Percentiles rank a stretch among this genome's conserved stretches.
phyloP scores from a whole-genome alignment of 2,329 filamentous ascomycete genomes.

The Plectosphaerella plurivora region DNA sequence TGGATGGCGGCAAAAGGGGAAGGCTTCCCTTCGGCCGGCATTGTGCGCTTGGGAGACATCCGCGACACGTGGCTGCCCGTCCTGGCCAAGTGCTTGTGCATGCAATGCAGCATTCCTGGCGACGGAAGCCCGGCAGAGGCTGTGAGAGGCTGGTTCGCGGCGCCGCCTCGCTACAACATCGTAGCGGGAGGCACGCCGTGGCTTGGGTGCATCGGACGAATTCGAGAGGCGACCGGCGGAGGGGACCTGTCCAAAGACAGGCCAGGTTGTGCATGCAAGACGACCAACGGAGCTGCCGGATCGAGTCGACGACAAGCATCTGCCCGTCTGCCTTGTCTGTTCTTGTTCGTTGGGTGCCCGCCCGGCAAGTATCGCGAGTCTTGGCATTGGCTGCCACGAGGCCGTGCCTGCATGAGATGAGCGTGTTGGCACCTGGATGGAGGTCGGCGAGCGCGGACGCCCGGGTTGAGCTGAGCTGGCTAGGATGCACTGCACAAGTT shows the following conservation, averaged over 20 bases:
- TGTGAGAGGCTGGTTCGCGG: not conserved
- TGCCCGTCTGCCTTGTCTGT: no score
- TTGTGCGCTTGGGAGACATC: not conserved
- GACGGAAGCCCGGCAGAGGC: not conserved
- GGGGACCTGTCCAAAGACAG: no score
- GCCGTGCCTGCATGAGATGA: no score
- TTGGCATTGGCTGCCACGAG: no score
- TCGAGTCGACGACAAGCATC: no score
- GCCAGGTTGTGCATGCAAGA: not conserved
- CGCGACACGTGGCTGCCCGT: not conserved
- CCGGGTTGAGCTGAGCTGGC: no score
- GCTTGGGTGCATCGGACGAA: not conserved
- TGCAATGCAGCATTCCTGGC: not conserved
- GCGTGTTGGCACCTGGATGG: no score
- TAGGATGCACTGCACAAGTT: no score
- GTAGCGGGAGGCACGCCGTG: not conserved
- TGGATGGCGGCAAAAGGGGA: not conserved
- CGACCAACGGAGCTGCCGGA: no score
- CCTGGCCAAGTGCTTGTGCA: not conserved
- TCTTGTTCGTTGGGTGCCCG: no score
- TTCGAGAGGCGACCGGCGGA: not conserved
- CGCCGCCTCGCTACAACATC: not conserved
- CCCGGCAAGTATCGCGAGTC: no score
- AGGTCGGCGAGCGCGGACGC: no score
- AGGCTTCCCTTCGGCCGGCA: not conserved